Evolutionary conservation across 2,329 filamentous ascomycete species (phyloP).

Genomic region (Cladosporium sp.): DNA sequence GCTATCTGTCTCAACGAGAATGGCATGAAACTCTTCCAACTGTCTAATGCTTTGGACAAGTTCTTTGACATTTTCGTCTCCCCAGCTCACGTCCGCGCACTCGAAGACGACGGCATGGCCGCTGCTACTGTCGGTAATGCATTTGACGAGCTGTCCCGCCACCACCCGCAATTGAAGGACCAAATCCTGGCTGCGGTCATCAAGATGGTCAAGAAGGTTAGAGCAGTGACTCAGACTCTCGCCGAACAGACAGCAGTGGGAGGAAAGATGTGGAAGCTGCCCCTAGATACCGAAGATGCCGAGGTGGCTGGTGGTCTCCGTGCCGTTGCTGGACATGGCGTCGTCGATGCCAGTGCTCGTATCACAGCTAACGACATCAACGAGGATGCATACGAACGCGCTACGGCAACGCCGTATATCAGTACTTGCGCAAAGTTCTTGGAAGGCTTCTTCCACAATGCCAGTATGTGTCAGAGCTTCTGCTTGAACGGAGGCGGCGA

Average conservation of each 20-base stretch:
- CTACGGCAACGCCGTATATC: constrained; percentile 53
- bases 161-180: constrained; percentile 79
- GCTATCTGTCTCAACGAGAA: constrained; percentile 88
- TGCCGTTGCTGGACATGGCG: constrained; percentile 6
- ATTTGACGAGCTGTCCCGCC: constrained; percentile 91
- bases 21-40: constrained; percentile 82
- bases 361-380: constrained; percentile 17
- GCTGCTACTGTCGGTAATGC: constrained; percentile 71
- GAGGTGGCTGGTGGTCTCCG: constrained; percentile 42
- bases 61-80: constrained; percentile 98
- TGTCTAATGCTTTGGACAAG: constrained; percentile 74
- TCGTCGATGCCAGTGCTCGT: constrained; percentile 2
- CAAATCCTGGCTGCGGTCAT: constrained; percentile 81
- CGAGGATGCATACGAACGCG: constrained; percentile 34
- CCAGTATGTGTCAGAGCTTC: constrained; percentile 67
- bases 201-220: constrained; percentile 81
- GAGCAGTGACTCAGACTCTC: constrained; percentile 67
- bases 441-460: constrained; percentile 70
- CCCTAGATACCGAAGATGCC: constrained; percentile 30
- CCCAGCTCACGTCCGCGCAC: constrained; percentile 76
- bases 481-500: constrained; percentile 78
- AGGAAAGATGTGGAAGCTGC: constrained; percentile 63
- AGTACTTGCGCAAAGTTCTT: constrained; percentile 75
- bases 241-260: constrained; percentile 68
- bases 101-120: constrained; percentile 68